Evolutionary conservation across 495 filamentous ascomycete genomes (phyloP).

Genomic region (Penicillium paradoxum): DNA sequence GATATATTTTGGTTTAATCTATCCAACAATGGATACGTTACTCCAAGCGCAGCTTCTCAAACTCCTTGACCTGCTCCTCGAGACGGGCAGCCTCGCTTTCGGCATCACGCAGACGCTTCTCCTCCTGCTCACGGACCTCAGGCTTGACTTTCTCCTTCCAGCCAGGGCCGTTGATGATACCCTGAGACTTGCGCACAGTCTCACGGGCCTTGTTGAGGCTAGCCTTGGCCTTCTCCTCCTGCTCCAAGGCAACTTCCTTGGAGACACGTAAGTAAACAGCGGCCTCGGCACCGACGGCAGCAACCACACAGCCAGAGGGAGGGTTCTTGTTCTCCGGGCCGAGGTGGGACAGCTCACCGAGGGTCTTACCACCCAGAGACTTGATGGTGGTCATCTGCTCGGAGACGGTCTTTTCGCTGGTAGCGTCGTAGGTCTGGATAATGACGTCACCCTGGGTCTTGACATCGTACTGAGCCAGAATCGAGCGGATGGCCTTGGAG

Average conservation of each 20-base stretch:
- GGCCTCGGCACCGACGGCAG: conserved; percentile 58
- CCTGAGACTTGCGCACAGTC: conserved; percentile 30
- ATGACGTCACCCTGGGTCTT: conserved; percentile 53
- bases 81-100: conserved; percentile 51
- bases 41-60: conserved; percentile 46
- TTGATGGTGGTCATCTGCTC: conserved; percentile 57
- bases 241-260: conserved; percentile 63
- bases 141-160: conserved; percentile 46
- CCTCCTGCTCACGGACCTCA: conserved; percentile 55
- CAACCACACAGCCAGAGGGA: conserved; percentile 67
- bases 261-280: conserved; percentile 66
- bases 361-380: conserved; percentile 59
- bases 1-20: conserved; percentile 13
- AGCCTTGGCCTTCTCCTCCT: conserved; percentile 58
- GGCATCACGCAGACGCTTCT: conserved; percentile 54
- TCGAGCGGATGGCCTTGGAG: conserved; percentile 53
- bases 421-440: conserved; percentile 55
- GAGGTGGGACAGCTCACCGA: conserved; percentile 46
- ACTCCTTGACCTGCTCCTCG: conserved; percentile 50
- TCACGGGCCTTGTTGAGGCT: conserved; percentile 39
- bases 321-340: conserved; percentile 47
- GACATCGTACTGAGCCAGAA: conserved; percentile 54
- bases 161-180: conserved; percentile 30
- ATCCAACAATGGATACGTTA: conserved; percentile 17
- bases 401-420: conserved; percentile 50